Percentiles rank a stretch among this genome's conserved stretches.
Evolutionary conservation across 768 basidiomycete species (phyloP).

Genomic region (Tubosaeta sp.): DNA sequence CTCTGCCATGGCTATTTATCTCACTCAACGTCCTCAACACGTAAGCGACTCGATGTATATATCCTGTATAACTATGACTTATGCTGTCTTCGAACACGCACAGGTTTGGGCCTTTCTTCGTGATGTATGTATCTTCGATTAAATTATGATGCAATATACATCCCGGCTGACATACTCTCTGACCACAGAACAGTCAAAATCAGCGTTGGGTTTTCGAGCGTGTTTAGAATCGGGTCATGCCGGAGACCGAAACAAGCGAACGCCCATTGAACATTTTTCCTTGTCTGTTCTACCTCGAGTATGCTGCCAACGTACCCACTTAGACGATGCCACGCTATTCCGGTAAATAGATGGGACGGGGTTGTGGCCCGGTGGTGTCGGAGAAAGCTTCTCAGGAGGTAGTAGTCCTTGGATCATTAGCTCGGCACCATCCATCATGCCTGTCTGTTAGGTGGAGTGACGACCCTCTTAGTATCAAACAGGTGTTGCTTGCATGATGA

Average conservation of each 20-base stretch:
- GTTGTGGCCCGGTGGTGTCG: too few species aligned
- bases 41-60: slow-evolving; percentile 1
- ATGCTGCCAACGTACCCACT: too few species aligned
- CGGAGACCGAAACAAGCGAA: too few species aligned
- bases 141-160: background rate
- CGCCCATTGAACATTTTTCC: background rate
- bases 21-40: background rate
- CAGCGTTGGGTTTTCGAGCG: slow-evolving; percentile 12
- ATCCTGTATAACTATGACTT: background rate
- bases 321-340: too few species aligned
- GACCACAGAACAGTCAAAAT: slow-evolving; percentile 2
- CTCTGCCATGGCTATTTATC: slow-evolving; percentile 4
- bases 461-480: too few species aligned
- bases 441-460: too few species aligned
- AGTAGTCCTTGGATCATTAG: too few species aligned
- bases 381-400: too few species aligned
- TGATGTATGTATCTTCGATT: background rate
- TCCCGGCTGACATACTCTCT: background rate
- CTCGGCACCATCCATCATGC: too few species aligned
- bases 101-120: background rate
- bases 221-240: background rate
- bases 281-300: too few species aligned
- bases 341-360: too few species aligned
- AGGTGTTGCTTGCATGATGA: too few species aligned
- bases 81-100: background rate